phyloP scores from a whole-genome alignment of 2,329 filamentous ascomycete species.

The Pseudogymnoascus sp. region DNA sequence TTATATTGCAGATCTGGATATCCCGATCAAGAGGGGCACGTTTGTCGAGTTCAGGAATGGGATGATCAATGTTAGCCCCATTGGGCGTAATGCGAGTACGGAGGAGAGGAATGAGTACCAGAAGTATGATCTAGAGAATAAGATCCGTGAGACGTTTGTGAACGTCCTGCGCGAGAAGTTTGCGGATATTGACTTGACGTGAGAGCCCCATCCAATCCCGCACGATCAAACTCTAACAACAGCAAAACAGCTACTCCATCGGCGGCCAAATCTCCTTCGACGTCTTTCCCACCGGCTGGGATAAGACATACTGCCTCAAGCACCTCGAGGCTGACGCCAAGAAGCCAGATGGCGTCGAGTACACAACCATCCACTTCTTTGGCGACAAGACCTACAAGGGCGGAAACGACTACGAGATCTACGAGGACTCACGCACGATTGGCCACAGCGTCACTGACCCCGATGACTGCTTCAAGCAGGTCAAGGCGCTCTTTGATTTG shows the following conservation, averaged over 20 bases:
- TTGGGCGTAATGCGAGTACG: slow-evolving; percentile 76
- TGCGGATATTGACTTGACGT: slow-evolving; percentile 75
- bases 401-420: slow-evolving; percentile 96
- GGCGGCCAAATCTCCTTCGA: slow-evolving; percentile 98
- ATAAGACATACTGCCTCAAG: slow-evolving; percentile 93
- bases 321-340: slow-evolving; percentile 76
- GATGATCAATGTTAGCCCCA: slow-evolving; percentile 79
- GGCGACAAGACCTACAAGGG: slow-evolving; percentile 89
- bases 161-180: slow-evolving; percentile 71
- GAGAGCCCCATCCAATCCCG: slow-evolving; percentile 32
- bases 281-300: slow-evolving; percentile 93
- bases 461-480: slow-evolving; percentile 68
- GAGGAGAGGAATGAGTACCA: slow-evolving; percentile 78
- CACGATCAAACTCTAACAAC: slow-evolving; percentile 4
- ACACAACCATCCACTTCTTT: slow-evolving; percentile 92
- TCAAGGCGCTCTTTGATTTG: slow-evolving; percentile 74
- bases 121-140: slow-evolving; percentile 67
- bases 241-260: slow-evolving; percentile 64
- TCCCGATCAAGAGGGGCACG: slow-evolving; percentile 75
- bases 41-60: slow-evolving; percentile 86
- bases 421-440: slow-evolving; percentile 66
- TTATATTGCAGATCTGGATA: slow-evolving; percentile 76
- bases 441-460: slow-evolving; percentile 78
- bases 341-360: slow-evolving; percentile 61
- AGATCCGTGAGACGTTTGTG: slow-evolving; percentile 70